Evolutionary conservation across 2,329 filamentous ascomycete genomes (phyloP).

Genomic region (Arachnopeziza araneosa): DNA sequence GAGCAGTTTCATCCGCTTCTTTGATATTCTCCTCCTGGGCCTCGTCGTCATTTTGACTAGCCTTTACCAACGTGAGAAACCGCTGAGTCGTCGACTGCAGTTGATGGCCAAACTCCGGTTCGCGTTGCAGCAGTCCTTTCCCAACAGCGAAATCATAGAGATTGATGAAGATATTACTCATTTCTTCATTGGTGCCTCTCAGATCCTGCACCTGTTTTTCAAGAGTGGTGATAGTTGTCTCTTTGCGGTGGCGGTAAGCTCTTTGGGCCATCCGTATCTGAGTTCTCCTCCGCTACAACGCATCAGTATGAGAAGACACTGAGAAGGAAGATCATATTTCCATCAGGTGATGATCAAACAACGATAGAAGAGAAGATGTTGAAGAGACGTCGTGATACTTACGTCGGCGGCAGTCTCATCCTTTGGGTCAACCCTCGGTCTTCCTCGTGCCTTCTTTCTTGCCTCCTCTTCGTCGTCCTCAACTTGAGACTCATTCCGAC

Average conservation of each 20-base stretch:
- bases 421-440: slow-evolving; percentile 69
- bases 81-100: slow-evolving; percentile 52
- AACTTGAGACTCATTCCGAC: slow-evolving; percentile 26
- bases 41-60: slow-evolving; percentile 37
- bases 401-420: slow-evolving; percentile 76
- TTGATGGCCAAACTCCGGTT: slow-evolving; percentile 51
- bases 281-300: slow-evolving; percentile 64
- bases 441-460: slow-evolving; percentile 61
- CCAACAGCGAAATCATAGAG: slow-evolving; percentile 58
- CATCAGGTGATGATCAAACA: slow-evolving; percentile 4
- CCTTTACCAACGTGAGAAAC: slow-evolving; percentile 51
- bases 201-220: slow-evolving; percentile 65
- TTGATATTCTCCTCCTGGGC: slow-evolving; percentile 21
- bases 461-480: slow-evolving; percentile 39
- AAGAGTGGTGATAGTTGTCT: slow-evolving; percentile 69
- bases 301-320: slow-evolving; percentile 10
- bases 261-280: slow-evolving; percentile 84
- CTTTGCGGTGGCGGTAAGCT: slow-evolving; percentile 80
- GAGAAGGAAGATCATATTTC: not conserved
- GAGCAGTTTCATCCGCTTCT: slow-evolving; percentile 7
- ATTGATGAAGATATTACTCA: slow-evolving; percentile 64
- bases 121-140: slow-evolving; percentile 51
- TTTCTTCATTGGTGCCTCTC: slow-evolving; percentile 64
- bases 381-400: slow-evolving; percentile 36
- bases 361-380: not conserved